Evolutionary conservation across 2,329 filamentous ascomycete species (phyloP).

Genomic region (Xylariaceae sp.): DNA sequence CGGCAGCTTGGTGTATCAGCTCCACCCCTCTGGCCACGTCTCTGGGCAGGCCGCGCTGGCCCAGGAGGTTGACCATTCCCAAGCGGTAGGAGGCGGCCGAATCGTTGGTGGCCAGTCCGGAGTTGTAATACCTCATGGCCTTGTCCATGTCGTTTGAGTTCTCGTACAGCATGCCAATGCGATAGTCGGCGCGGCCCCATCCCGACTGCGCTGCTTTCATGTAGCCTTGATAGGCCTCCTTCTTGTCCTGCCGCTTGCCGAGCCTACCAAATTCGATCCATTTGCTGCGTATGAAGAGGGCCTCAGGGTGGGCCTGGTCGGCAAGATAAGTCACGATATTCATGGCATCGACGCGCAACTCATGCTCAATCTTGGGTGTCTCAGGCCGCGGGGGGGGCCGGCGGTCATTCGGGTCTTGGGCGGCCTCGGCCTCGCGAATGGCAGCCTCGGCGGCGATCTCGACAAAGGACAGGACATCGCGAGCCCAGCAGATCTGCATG

Average conservation of each 20-base stretch:
- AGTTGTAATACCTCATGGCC: conserved; percentile 83
- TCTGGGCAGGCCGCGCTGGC: conserved; percentile 83
- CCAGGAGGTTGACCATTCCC: conserved; percentile 95
- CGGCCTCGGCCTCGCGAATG: conserved; percentile 48
- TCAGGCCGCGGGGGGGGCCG: conserved; percentile 50
- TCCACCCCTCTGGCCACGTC: conserved; percentile 73
- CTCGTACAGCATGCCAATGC: conserved; percentile 97
- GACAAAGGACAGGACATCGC: conserved; percentile 83
- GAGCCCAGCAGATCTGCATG: conserved; percentile 94
- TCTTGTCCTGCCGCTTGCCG: conserved; percentile 81
- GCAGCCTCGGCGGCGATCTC: conserved; percentile 76
- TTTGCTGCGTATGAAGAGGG: conserved; percentile 88
- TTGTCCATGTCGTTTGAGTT: conserved; percentile 88
- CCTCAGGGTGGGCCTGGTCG: conserved; percentile 86
- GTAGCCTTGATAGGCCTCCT: conserved; percentile 86
- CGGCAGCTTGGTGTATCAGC: conserved; percentile 74
- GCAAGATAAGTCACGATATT: conserved; percentile 88
- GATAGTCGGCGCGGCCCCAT: conserved; percentile 84
- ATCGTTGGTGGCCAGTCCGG: conserved; percentile 71
- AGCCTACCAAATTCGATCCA: conserved; percentile 99
- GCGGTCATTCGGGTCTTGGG: conserved; percentile 24
- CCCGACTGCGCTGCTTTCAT: conserved; percentile 77
- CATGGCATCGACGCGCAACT: conserved; percentile 78
- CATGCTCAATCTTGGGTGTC: conserved; percentile 83
- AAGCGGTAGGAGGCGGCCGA: conserved; percentile 81